Evolutionary conservation across 495 filamentous ascomycete species (phyloP).

Genomic region (Neurospora sp.): DNA sequence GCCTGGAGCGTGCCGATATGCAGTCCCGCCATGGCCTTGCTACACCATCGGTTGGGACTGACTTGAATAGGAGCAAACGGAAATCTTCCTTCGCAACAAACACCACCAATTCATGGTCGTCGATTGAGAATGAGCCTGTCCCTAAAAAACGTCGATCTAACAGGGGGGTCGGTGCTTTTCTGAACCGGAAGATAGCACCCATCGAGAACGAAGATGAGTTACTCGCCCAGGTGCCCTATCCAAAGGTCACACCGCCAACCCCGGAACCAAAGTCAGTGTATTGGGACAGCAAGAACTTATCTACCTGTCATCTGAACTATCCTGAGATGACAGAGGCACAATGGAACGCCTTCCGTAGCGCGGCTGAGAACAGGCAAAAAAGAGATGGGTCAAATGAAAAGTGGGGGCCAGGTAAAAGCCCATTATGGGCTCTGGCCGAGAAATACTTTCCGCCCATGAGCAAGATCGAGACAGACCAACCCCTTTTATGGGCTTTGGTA

Average conservation of each 20-base stretch:
- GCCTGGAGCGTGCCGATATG: conserved; percentile 34
- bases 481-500: neutral
- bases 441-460: conserved; percentile 34
- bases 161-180: conserved; percentile 4
- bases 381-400: conserved; percentile 35
- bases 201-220: conserved; percentile 25
- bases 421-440: conserved; percentile 37
- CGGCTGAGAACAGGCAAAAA: conserved; percentile 32
- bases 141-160: conserved; percentile 39
- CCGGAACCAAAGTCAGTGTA: conserved; percentile 29
- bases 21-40: conserved; percentile 21
- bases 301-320: conserved; percentile 42
- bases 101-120: conserved; percentile 22
- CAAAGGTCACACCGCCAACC: conserved; percentile 36
- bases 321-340: conserved; percentile 46
- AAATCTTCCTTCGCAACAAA: conserved; percentile 29
- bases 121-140: conserved; percentile 19
- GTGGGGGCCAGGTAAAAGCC: conserved; percentile 33
- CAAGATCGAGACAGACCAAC: neutral
- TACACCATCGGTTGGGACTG: conserved; percentile 13
- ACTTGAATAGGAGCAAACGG: conserved; percentile 33
- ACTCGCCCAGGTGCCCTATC: conserved; percentile 30
- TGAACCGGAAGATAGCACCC: neutral
- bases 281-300: conserved; percentile 38
- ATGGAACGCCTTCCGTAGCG: conserved; percentile 31